Conservation (phyloP, 2,329 filamentous ascomycete genomes). For the Talaromyces sp. region DNA sequence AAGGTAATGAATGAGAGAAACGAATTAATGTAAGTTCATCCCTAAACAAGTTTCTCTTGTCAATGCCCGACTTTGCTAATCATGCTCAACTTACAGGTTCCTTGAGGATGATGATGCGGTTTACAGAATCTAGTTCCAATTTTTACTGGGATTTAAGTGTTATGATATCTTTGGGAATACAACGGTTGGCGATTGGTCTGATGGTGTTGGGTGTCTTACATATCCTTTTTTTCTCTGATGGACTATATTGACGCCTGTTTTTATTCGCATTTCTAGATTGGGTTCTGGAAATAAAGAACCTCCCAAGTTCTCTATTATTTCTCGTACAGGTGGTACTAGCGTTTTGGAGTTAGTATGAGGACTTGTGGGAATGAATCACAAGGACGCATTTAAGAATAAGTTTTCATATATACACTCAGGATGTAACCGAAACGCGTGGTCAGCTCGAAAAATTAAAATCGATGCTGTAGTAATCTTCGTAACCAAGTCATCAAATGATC, state of each 20-base stretch:
- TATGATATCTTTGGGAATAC: neutral
- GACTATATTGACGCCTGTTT: neutral
- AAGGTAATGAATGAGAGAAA: constrained; percentile 76
- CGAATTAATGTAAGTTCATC: constrained; percentile 75
- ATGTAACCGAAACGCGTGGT: neutral
- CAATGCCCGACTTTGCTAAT: neutral
- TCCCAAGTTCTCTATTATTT: too few relatives aligned
- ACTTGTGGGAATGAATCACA: too few relatives aligned
- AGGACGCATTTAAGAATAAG: too few relatives aligned
- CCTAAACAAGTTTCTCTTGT: neutral
- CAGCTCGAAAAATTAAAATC: constrained; percentile 11
- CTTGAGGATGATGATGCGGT: constrained; percentile 56
- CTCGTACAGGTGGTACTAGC: too few relatives aligned
- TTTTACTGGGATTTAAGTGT: neutral
- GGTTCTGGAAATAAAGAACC: too few relatives aligned
- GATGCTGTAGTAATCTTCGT: constrained; percentile 25
- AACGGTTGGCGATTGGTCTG: neutral
- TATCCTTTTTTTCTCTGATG: neutral
- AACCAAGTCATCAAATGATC: constrained; percentile 33
- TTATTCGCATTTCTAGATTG: too few relatives aligned
- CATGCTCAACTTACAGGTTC: constrained; percentile 31
- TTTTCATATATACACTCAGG: neutral
- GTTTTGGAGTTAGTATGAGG: too few relatives aligned
- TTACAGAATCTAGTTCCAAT: constrained; percentile 57
- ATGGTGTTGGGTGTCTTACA: constrained; percentile 11